These are phyloP conservation scores for Nothophoma quercina DNA, from an alignment of 2,329 filamentous ascomycete genomes.

Conservation along the genomic window DNA sequence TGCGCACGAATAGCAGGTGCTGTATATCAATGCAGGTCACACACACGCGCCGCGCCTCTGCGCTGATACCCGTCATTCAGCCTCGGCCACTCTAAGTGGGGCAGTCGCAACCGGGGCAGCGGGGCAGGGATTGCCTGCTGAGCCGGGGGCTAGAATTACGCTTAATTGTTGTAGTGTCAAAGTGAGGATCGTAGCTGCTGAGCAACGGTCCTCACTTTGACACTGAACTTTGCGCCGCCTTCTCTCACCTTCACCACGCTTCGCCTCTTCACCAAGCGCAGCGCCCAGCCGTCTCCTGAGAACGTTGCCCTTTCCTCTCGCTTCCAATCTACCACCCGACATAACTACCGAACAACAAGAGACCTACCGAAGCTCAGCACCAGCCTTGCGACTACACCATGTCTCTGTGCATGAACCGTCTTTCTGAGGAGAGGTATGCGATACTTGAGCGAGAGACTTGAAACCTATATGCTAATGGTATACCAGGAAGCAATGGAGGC, in stretches of 20 bases:
- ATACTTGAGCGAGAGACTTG: neutral
- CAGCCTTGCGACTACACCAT: conserved; percentile 56
- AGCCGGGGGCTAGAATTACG: conserved; percentile 20
- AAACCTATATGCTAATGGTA: conserved; percentile 23
- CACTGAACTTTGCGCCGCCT: neutral
- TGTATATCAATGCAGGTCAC: conserved; percentile 14
- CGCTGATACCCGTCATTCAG: conserved; percentile 22
- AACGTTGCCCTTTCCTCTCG: neutral
- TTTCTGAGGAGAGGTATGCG: conserved; percentile 49
- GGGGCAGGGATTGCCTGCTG: conserved; percentile 13
- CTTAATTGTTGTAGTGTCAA: conserved; percentile 30
- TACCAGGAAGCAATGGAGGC: conserved; percentile 90
- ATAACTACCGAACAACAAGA: neutral
- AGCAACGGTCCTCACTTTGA: conserved; percentile 24
- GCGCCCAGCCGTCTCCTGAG: conserved; percentile 1
- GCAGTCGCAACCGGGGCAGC: conserved; percentile 7
- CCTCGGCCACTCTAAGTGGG: conserved; percentile 31
- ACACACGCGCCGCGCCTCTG: conserved; percentile 7
- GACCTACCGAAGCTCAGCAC: neutral
- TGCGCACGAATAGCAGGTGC: neutral
- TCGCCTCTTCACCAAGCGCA: conserved; percentile 11
- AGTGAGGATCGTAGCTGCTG: conserved; percentile 8
- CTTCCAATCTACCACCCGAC: neutral
- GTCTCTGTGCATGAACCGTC: conserved; percentile 85
- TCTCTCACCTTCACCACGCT: conserved; percentile 27